Evolutionary conservation across 495 filamentous ascomycete genomes (phyloP), one percentile per base, ranked within the genome.

Genomic region (Aspergillus nidulans): DNA sequence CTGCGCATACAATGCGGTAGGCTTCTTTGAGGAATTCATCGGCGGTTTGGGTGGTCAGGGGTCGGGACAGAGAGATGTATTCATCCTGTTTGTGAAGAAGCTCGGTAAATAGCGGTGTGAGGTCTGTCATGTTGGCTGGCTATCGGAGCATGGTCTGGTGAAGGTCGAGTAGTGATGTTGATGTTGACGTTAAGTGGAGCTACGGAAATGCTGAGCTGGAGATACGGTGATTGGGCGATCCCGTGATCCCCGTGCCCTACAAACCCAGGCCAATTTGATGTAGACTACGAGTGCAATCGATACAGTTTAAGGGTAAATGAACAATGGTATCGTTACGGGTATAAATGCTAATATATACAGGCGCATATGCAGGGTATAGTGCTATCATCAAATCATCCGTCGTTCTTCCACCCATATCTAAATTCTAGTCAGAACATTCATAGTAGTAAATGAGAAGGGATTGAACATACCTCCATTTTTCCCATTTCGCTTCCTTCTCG

Each of bases 11-110:
- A 62, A 98, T 98, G 71, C 85, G 82, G 72, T 96, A 90, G 44
- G 94, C 94, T 75, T 97, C 95, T 70, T 94, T 92, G 28, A 98
- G 79, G 67, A 97, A 98, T 72, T 90, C 88, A 66, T 97, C 90
- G 47, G 88, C 75, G 30, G 72, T 77, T 56, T 82, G 77, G 39
- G 72, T 68, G 6, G 79, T 64, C 45, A 69, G 68, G 23, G 52
- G 46, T 18, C 57, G 21, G 15, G 41, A 24, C 1, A 48, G 47
- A 10, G 32, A 48, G 20, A 39, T 23, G 20, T 21, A 40, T 32
- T 28, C 26, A n/a, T 38, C 16, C 32, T 45, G 19, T 7, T 25
- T 49, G 16, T 79, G 78, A 3, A 95, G 79, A 25, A 89, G 79
- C 46, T 82, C 30, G 38, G 63, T 64, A 32, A 95, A 83, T 15